Base-by-base conservation (phyloP, 208 protist genomes). In the Angomonas ambiguus region DNA sequence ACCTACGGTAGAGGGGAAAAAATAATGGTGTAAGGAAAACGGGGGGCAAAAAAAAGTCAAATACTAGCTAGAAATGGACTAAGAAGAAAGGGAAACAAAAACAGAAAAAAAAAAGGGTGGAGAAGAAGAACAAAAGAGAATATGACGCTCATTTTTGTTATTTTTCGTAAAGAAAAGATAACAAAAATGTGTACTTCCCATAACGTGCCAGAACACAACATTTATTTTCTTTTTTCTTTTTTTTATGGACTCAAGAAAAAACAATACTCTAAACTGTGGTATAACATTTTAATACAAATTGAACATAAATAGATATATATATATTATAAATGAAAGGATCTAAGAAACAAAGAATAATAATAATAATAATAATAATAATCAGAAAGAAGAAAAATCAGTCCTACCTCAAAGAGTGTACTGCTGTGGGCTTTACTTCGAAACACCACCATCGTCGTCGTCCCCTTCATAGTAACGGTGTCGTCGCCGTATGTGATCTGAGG, bases 381-480 rank as follows among this genome's bases (percentile, higher is more conserved):
- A n/a, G 16, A 45, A n/a, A n/a, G 16, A 45, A 45, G 16, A 45
- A 45, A 45, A 45, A n/a, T n/a, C n/a, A n/a, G n/a, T n/a, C 16
- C 38, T n/a, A 45, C 16, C 38, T 16, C 16, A 16, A 8, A 45
- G 38, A 45, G 11, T 16, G 38, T 45, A 11, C 22, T 59, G 24
- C 16, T 59, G 53, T 13, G 53, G 53, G 24, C 24, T 33, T n/a
- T 30, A 30, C 53, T 59, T 22, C 53, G 53, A 42, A 80, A 87
- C 45, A 87, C 71, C 11, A 90, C 84, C 16, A 82, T 92, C 20
- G 88, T 77, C 13, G 84, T 89, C 31, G 71, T 86, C 4, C 79
- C 77, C 49, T 83, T 77, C 70, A 91, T 76, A 10, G 65, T 76
- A 0, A 71, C 62, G 28, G 70, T 67, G 34, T 83, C 76, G 18